A percentile compares a stretch with the other conserved stretches of the same genome.
phyloP scores from a whole-genome alignment of 2,329 filamentous ascomycete genomes.

The Lithohypha guttulata region DNA sequence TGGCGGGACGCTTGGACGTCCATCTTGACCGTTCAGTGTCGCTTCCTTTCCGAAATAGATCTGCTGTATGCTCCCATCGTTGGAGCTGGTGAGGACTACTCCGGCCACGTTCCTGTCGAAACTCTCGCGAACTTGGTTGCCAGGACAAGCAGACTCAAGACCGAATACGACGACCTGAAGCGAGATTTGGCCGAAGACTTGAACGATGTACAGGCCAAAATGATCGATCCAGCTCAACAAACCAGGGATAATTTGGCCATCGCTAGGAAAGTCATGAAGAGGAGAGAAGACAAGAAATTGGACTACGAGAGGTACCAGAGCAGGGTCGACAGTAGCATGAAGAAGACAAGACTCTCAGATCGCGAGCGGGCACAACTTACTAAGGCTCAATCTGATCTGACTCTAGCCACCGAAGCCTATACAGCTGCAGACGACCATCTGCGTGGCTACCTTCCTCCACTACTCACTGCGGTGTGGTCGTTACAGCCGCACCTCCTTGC shows the following conservation, averaged over 20 bases:
- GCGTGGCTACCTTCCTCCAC: constrained; percentile 56
- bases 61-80: constrained; percentile 66
- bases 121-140: constrained; percentile 55
- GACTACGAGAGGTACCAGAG: constrained; percentile 72
- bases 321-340: constrained; percentile 56
- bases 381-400: constrained; percentile 62
- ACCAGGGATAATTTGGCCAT: constrained; percentile 59
- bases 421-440: constrained; percentile 64
- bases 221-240: constrained; percentile 59
- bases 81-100: constrained; percentile 49
- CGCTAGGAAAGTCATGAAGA: constrained; percentile 74
- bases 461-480: constrained; percentile 60
- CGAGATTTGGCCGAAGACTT: constrained; percentile 62
- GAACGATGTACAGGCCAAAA: constrained; percentile 55
- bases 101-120: constrained; percentile 43
- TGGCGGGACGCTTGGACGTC: constrained; percentile 72
- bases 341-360: constrained; percentile 58
- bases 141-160: constrained; percentile 53
- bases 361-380: constrained; percentile 61
- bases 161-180: constrained; percentile 60
- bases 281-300: constrained; percentile 69
- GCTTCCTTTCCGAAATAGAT: constrained; percentile 57
- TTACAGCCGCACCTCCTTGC: constrained; percentile 63
- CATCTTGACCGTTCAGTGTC: constrained; percentile 58
- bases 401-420: constrained; percentile 58